Evolutionary conservation across 1,139 yeast genomes (phyloP).

Genomic region (Spathaspora sp.): DNA sequence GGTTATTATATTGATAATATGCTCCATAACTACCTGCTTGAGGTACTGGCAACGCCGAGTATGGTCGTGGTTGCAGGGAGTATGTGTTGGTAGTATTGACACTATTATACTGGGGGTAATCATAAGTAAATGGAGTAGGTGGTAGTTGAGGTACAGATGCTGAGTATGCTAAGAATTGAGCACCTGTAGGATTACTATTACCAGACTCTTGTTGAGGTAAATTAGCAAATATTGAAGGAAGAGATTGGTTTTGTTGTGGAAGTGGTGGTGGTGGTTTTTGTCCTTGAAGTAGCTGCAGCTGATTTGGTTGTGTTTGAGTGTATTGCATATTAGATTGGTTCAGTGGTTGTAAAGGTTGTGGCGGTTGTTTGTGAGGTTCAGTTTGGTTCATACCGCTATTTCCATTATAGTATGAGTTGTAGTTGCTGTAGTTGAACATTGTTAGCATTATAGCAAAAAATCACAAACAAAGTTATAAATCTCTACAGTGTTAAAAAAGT

Average conservation of each 20-base stretch:
- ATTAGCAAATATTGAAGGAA: conserved; percentile 9
- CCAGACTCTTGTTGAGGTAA: conserved; percentile 6
- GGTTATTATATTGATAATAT: conserved; percentile 5
- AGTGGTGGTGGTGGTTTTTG: conserved; percentile 8
- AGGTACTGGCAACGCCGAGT: conserved; percentile 7
- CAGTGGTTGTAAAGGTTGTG: conserved; percentile 1
- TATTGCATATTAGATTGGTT: conserved; percentile 1
- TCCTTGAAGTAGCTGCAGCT: conserved; percentile 2
- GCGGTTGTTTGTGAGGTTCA: neutral
- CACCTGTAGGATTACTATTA: neutral
- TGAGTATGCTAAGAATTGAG: conserved; percentile 1
- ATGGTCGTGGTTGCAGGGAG: neutral
- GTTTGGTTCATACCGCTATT: neutral
- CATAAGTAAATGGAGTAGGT: conserved; percentile 3
- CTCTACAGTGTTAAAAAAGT: neutral
- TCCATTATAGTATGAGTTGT: conserved; percentile 1
- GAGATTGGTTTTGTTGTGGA: conserved; percentile 7
- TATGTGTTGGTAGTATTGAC: conserved; percentile 5
- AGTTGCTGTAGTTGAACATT: conserved; percentile 5
- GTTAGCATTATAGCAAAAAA: conserved; percentile 4
- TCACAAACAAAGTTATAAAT: neutral
- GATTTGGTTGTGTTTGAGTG: conserved; percentile 3
- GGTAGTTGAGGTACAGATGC: conserved; percentile 1
- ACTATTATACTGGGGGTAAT: conserved; percentile 7
- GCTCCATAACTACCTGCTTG: conserved; percentile 4